phyloP scores from a whole-genome alignment of 2,329 filamentous ascomycete genomes.

The Diaporthe eres region DNA sequence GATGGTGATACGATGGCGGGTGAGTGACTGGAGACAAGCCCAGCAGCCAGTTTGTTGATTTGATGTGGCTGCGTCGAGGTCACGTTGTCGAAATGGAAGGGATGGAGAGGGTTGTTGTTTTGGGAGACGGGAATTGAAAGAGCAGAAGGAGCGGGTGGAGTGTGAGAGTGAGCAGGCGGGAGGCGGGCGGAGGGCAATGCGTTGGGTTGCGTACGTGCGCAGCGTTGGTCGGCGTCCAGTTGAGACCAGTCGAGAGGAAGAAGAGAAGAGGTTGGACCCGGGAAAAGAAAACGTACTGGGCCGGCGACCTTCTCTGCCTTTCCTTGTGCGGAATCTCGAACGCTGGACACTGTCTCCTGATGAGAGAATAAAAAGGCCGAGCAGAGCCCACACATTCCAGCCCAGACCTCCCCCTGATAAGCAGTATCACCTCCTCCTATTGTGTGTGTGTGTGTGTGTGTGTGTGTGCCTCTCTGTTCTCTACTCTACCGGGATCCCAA shows the following conservation, averaged over 20 bases:
- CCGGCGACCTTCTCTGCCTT: background rate
- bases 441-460: background rate
- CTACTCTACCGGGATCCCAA: slow-evolving; percentile 5
- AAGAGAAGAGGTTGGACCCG: slow-evolving; percentile 5
- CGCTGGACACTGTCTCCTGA: slow-evolving; percentile 18
- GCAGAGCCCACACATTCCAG: slow-evolving; percentile 29
- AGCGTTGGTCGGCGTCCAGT: slow-evolving; percentile 25
- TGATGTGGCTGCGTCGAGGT: slow-evolving; percentile 10
- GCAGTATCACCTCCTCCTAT: slow-evolving; percentile 16
- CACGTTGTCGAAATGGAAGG: slow-evolving; percentile 13
- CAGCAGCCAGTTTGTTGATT: background rate
- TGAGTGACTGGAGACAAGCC: background rate
- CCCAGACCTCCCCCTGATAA: slow-evolving; percentile 23
- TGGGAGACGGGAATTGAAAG: slow-evolving; percentile 11
- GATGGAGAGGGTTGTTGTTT: slow-evolving; percentile 6
- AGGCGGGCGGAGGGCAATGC: slow-evolving; percentile 7
- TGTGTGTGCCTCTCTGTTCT: background rate
- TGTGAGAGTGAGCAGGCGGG: background rate
- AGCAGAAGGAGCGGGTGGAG: slow-evolving; percentile 12
- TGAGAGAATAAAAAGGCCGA: background rate
- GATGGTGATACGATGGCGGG: background rate
- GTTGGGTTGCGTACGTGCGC: slow-evolving; percentile 11
- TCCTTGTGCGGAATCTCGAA: slow-evolving; percentile 3
- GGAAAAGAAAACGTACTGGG: background rate
- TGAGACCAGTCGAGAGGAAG: slow-evolving; percentile 9